Base-by-base conservation (phyloP, 1,284 basidiomycete species). In the Polyporus tsugae region DNA sequence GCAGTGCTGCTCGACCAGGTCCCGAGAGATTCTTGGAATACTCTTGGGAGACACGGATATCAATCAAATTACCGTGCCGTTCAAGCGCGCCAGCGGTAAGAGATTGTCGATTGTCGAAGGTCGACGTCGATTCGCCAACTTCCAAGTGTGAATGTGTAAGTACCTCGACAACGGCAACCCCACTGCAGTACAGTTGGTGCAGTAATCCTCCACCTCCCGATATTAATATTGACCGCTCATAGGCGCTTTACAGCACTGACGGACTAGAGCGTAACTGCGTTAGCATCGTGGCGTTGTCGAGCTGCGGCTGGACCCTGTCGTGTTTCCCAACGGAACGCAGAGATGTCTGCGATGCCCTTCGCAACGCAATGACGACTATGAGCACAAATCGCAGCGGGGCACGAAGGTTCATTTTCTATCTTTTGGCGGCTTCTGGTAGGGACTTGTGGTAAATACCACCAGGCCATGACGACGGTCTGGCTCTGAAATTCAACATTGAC, bases 41-140 rank as follows among this genome's bases (percentile, higher is more conserved):
- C 29, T 29, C 64, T 59, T 46, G 60, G 49, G 49, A 59, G 42
- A 17, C 59, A 58, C 65, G 65, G 65, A 62, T 49, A 66, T 66
- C 65, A 66, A 66, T 62, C 60, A 66, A 66, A 41, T 57, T 58
- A 41, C 65, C 65, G 65, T 66, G 22, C 60, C 60, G 60, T 22
- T 22, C 57, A 22, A 59, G 57, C 52, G 52, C 52, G 52, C 52
- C 52, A 36, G 38, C 57, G 57, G 38, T 38, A 59, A 38, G 35
- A 41, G 41, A 39, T 22, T 25, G 41, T 62, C 52, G 52, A 10
- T 55, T 55, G 52, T 55, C 52, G 39, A 39, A 3, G 9, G 2
- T 39, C 39, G 52, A 55, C 52, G 52, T 55, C 52, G 52, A 19
- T 55, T 55, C 52, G 46, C 46, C 13, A n/a, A n/a, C n/a, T n/a